A percentile compares a stretch with the other conserved stretches of the same genome.
phyloP scores from a whole-genome alignment of 2,329 filamentous ascomycete genomes.

The Drechslerella coelobrocha region DNA sequence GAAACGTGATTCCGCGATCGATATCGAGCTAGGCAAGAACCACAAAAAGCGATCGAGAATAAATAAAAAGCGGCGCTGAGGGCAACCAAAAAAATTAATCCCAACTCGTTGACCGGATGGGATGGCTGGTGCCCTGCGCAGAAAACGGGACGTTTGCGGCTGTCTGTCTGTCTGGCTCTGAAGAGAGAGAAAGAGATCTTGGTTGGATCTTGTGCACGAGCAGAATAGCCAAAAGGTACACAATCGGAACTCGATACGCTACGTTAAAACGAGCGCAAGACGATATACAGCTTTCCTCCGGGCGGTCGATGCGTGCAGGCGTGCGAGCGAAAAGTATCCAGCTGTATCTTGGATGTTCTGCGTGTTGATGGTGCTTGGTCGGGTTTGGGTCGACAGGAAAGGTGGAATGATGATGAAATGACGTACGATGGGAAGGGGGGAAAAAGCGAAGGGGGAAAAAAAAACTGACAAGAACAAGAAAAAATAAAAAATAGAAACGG shows the following conservation, averaged over 20 bases:
- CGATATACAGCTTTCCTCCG: no score
- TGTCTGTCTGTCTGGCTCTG: no score
- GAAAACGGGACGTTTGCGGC: constrained; percentile 6
- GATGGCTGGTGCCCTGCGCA: constrained; percentile 23
- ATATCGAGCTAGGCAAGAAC: constrained; percentile 10
- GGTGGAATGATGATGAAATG: constrained; percentile 51
- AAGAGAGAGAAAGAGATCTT: constrained; percentile 7
- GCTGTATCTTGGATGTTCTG: background rate
- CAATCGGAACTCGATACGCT: no score
- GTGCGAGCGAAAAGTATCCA: background rate
- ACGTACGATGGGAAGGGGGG: constrained; percentile 45
- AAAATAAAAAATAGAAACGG: constrained; percentile 25
- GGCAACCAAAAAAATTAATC: no score
- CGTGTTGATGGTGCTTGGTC: constrained; percentile 11
- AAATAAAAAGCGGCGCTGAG: constrained; percentile 37
- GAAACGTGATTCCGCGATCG: constrained; percentile 29
- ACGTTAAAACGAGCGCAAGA: no score
- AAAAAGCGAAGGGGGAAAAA: constrained; percentile 13
- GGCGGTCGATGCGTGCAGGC: no score
- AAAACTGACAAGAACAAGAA: background rate
- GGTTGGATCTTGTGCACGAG: constrained; percentile 26
- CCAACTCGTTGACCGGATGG: no score
- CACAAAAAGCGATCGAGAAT: constrained; percentile 23
- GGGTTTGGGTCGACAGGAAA: constrained; percentile 16
- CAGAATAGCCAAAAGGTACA: no score